These are phyloP conservation scores for Berkeleyomyces basicola DNA, from an alignment of 2,329 filamentous ascomycete species.

Conservation along the genomic window DNA sequence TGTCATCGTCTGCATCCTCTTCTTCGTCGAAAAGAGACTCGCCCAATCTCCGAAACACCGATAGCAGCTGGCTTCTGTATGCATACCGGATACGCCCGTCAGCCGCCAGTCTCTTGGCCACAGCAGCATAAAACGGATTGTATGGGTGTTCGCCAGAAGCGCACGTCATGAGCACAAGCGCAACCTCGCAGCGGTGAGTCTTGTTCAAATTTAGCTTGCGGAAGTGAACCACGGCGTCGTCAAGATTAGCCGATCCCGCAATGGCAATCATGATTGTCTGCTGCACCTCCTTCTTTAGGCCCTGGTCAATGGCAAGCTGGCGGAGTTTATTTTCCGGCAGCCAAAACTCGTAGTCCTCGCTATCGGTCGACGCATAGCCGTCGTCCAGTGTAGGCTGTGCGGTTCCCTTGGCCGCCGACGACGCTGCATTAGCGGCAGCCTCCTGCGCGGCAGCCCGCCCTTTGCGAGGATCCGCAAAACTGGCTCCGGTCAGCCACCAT, in stretches of 20 bases:
- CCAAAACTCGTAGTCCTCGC: conserved; percentile 31
- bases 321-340: conserved; percentile 44
- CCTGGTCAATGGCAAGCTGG: conserved; percentile 60
- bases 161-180: conserved; percentile 75
- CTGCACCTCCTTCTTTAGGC: conserved; percentile 74
- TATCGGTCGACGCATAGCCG: conserved; percentile 21
- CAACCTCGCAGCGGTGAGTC: conserved; percentile 71
- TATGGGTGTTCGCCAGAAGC: conserved; percentile 67
- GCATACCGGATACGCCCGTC: conserved; percentile 64
- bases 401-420: background rate
- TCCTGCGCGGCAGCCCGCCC: conserved; percentile 12
- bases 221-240: conserved; percentile 67
- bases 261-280: conserved; percentile 87
- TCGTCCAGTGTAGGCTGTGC: conserved; percentile 1
- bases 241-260: conserved; percentile 67
- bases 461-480: conserved; percentile 38
- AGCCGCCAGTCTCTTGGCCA: conserved; percentile 61
- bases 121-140: conserved; percentile 84
- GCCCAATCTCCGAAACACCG: conserved; percentile 70
- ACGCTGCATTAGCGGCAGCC: background rate
- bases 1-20: conserved; percentile 35
- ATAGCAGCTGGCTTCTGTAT: conserved; percentile 78
- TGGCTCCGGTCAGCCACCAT: conserved; percentile 98
- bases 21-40: conserved; percentile 57
- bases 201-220: conserved; percentile 73